Base-by-base conservation (phyloP, 176 grass and related monocot genomes). In the Musa schizocarpa region DNA sequence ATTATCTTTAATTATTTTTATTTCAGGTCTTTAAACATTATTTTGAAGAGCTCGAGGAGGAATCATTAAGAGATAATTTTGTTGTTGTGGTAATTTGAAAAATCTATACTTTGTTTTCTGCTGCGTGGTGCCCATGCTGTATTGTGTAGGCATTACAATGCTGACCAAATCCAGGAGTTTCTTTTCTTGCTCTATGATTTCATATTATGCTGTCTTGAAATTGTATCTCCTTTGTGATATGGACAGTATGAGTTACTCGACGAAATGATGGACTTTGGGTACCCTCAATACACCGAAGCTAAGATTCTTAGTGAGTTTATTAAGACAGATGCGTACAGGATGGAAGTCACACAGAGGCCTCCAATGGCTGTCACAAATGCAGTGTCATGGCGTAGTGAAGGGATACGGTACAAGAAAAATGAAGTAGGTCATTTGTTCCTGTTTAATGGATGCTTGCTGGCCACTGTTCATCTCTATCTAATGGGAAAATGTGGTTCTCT, bases 211-310 rank as follows among this genome's bases (percentile, higher is more conserved):
- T 2, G 21, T 50, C 69, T 72, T 52, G 9, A 52, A 53, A 52
- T 53, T 9, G 17, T 23, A 72, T 55, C 34, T 73, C 64, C 57
- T 88, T 17, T 55, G 0, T 77, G 14, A 29, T 68, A 14, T 14
- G 26, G 65, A 62, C 82, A 98, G 95, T 98, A 98, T 56, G 95
- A 98, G 65, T 87, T 98, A 61, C 88, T 93, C 13, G 90, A 93
- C 68, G 90, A 98, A 75, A 98, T 98, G 95, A 98, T 98, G 95
- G 95, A 98, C 82, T 98, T 98, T 84, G 95, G 95, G 58, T 98
- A 98, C 54, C 95, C 95, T n/a, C 95, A 98, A 82, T 98, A 93
- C 69, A 98, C 95, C 0, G 95, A 98, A 78, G 95, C 95, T 9
- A 98, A 98, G 80, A 98, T 98, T 80, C 83, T 98, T 29, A 93